Percentiles rank a stretch among this genome's conserved stretches.
Evolutionary conservation across 306 rosid genomes (phyloP).

Genomic region (Calophaca sinica): DNA sequence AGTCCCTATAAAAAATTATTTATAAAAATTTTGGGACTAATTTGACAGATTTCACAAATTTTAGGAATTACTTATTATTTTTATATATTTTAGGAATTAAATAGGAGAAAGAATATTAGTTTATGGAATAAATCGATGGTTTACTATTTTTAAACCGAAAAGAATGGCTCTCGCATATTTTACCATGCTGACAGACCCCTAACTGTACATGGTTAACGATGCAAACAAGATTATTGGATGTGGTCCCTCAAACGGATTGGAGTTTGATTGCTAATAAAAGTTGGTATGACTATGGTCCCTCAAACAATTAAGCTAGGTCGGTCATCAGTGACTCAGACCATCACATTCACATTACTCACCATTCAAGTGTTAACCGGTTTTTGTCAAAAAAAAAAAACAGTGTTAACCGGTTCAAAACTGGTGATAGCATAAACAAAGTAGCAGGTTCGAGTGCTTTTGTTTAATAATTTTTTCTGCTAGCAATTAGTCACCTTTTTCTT

Average conservation of each 20-base stretch:
- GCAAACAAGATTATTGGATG: slow-evolving; percentile 38
- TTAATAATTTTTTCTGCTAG: background rate
- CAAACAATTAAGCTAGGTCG: slow-evolving; percentile 28
- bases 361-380: background rate
- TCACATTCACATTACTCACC: slow-evolving; percentile 14
- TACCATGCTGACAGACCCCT: too few relatives aligned
- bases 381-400: too few relatives aligned
- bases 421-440: background rate
- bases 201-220: background rate
- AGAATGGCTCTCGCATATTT: too few relatives aligned
- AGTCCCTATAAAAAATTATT: too few relatives aligned
- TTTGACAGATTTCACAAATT: too few relatives aligned
- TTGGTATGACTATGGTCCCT: slow-evolving; percentile 15
- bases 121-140: too few relatives aligned
- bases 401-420: background rate
- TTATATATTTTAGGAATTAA: too few relatives aligned
- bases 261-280: slow-evolving; percentile 49
- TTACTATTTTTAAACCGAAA: too few relatives aligned
- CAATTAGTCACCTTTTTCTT: slow-evolving; percentile 26
- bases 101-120: too few relatives aligned
- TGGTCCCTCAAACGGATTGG: slow-evolving; percentile 43
- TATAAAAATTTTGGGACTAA: too few relatives aligned
- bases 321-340: slow-evolving; percentile 21
- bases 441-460: background rate
- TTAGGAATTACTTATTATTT: too few relatives aligned